Base-by-base conservation (phyloP, 164 flowering plant genomes). In the Pachysandra terminalis region DNA sequence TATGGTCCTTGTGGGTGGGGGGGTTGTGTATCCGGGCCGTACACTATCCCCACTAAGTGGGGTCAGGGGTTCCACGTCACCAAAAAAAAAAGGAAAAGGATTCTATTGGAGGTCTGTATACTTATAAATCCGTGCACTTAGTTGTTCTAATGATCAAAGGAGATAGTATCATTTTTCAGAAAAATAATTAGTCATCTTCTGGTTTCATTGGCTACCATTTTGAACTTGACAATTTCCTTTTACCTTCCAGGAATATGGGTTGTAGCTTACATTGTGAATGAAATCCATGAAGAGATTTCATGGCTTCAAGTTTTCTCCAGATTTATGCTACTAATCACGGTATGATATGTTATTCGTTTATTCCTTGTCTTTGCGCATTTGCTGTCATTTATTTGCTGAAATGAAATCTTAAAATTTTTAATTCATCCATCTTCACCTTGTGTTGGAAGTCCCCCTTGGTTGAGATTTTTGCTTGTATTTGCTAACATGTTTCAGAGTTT, bases 301-400 rank as follows among this genome's bases (percentile, higher is more conserved):
- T 79, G 88, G 87, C 85, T 89, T 83, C 89, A 86, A 83, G 85
- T 88, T 65, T 68, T 75, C 72, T 86, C 97, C 68, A 84, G 97
- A 76, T 86, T 82, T 82, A 45, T 84, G 52, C 83, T 89, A 62
- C 67, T 89, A 27, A 35, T 80, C 37, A 77, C 63, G 74, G 97
- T 91, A 83, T 66, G 81, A 12, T 55, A 67, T 35, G 19, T 60
- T 23, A 21, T 28, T 21, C 12, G n/a, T 27, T 55, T 19, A 40
- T 63, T 27, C 59, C 27, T 63, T 35, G 21, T 54, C 17, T 49
- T 19, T 26, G 17, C 8, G 28, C 56, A 19, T 45, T 13, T 56
- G 25, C 17, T 16, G 13, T 5, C 25, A 17, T 62, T 26, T 35
- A 26, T 37, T 24, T 56, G 16, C 23, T 45, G 51, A 15, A 45